These are phyloP conservation scores for Gryganskiella cystojenkinii DNA, from an alignment of 192 early-diverging fungal genomes.

Conservation along the genomic window DNA sequence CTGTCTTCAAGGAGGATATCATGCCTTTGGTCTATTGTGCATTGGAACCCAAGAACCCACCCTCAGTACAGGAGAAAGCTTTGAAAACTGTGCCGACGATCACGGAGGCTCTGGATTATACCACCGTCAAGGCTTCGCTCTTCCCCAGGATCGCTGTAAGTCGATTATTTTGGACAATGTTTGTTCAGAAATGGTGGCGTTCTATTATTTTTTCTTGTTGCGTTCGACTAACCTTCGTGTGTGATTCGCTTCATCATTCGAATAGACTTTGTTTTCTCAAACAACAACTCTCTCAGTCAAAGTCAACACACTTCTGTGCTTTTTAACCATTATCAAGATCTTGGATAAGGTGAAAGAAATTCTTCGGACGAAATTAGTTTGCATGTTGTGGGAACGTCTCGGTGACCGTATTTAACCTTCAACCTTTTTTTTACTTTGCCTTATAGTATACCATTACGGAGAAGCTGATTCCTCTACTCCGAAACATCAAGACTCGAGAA, in stretches of 20 bases:
- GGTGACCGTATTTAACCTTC: background rate
- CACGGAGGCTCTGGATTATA: slow-evolving; percentile 66
- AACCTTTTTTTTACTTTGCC: background rate
- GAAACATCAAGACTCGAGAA: slow-evolving; percentile 80
- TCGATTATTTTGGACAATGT: too few relatives aligned
- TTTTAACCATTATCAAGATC: slow-evolving; percentile 73
- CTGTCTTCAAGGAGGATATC: slow-evolving; percentile 75
- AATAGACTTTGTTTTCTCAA: slow-evolving; percentile 74
- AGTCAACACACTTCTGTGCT: slow-evolving; percentile 73
- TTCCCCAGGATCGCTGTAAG: slow-evolving; percentile 76
- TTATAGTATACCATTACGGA: slow-evolving; percentile 69
- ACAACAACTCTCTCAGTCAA: slow-evolving; percentile 77
- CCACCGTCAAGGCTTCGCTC: slow-evolving; percentile 69
- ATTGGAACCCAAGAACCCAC: slow-evolving; percentile 61
- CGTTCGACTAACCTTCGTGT: too few relatives aligned
- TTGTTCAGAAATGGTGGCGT: too few relatives aligned
- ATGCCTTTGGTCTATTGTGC: slow-evolving; percentile 81
- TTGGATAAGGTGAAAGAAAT: slow-evolving; percentile 68
- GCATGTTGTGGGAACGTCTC: background rate
- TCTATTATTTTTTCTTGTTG: too few relatives aligned
- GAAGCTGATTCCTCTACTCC: slow-evolving; percentile 82
- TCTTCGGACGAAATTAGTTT: background rate
- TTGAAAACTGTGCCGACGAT: slow-evolving; percentile 70
- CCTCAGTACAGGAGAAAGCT: slow-evolving; percentile 73
- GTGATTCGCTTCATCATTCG: too few relatives aligned